Evolutionary conservation across 1,139 yeast genomes (phyloP).

Genomic region (Candida sojae): DNA sequence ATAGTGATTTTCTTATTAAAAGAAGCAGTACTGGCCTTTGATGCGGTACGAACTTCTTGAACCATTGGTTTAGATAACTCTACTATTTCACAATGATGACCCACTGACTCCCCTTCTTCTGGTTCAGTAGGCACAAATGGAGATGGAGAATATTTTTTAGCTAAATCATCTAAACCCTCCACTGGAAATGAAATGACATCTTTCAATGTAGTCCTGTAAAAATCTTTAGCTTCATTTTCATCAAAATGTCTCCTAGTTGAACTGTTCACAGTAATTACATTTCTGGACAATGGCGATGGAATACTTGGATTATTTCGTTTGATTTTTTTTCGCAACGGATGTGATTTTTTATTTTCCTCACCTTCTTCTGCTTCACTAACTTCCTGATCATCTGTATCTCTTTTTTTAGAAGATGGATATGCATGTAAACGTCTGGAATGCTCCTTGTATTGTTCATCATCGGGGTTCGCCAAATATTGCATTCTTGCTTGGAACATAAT

Average conservation of each 20-base stretch:
- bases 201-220: background rate
- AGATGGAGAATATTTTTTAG: conserved; percentile 12
- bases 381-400: conserved; percentile 17
- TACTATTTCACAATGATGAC: conserved; percentile 22
- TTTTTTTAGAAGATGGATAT: conserved; percentile 23
- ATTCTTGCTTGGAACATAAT: conserved; percentile 66
- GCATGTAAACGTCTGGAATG: conserved; percentile 35
- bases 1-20: conserved; percentile 28
- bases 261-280: conserved; percentile 6
- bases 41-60: conserved; percentile 30
- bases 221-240: background rate
- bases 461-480: conserved; percentile 46
- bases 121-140: conserved; percentile 9
- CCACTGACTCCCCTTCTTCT: conserved; percentile 19
- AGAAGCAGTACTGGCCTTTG: conserved; percentile 31
- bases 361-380: conserved; percentile 9
- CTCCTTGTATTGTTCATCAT: conserved; percentile 33
- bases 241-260: background rate
- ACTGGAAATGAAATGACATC: conserved; percentile 24
- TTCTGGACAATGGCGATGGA: conserved; percentile 15
- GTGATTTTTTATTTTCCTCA: conserved; percentile 10
- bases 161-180: conserved; percentile 18
- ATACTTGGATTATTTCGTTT: conserved; percentile 9
- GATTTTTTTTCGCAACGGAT: conserved; percentile 12
- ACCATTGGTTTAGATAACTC: conserved; percentile 31